Base-by-base conservation (phyloP, 768 basidiomycete genomes). In the Sarcodon aspratus region DNA sequence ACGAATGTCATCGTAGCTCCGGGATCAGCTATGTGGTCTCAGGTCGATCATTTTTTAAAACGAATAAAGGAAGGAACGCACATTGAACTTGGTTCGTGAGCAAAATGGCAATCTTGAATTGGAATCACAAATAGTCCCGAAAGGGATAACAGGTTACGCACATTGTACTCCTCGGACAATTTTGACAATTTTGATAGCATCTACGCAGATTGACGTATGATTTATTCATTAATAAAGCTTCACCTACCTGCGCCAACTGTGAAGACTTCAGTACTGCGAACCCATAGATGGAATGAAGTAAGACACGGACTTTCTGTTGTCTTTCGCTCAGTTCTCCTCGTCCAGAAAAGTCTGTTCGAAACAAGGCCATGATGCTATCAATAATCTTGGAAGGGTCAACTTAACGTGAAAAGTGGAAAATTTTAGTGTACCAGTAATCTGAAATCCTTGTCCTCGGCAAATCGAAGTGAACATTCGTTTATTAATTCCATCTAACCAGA, bases 341-440 rank as follows among this genome's bases (percentile, higher is more conserved):
- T 17, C 94, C 94, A 3, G 88, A 89, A 62, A 72, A 98, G 64
- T 98, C 94, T 40, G 92, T 88, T 15, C 92, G 80, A 64, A 98
- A 98, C 6, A 95, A 74, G 31, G 94, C 95, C 90, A 98, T 95
- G 52, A 97, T 94, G 57, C 89, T 93, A 62, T 97, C 95, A 34
- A 97, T 78, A 50, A 97, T 92, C 85, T 95, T 58, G 6, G 49
- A 42, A 37, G 18, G 21, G 46, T 34, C 37, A 36, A 17, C 9
- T 50, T 27, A 50, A 18, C 35, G 65, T 37, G 61, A 46, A 45
- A 15, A 7, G 13, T 9, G 17, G 43, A 18, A 7, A 47, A 7
- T 2, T 1, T 9, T 42, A 15, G 15, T 58, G 32, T 57, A 84
- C 85, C 58, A 90, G 65, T 31, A 88, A 71, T 44, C 80, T 71